Conservation (phyloP, 495 filamentous ascomycete genomes). For the Halenospora varia region DNA sequence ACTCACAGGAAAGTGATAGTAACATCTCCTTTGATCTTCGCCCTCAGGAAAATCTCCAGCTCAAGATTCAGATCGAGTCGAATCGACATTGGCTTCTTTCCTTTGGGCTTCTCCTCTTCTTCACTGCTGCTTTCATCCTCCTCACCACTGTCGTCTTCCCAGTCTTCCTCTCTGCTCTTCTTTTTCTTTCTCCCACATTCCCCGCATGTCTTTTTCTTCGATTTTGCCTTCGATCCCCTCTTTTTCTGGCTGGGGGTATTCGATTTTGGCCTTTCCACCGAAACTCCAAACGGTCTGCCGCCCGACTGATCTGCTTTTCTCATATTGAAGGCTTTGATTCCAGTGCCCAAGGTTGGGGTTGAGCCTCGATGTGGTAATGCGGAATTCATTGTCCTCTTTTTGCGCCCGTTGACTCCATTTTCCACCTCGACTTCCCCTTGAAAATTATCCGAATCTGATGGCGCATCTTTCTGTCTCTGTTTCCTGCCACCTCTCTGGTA, state of each 20-base stretch:
- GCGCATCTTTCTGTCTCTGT: background rate
- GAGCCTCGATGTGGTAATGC: background rate
- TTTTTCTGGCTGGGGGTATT: slow-evolving; percentile 6
- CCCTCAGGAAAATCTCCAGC: slow-evolving; percentile 78
- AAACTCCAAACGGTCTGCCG: slow-evolving; percentile 11
- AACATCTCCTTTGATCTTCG: slow-evolving; percentile 82
- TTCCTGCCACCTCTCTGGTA: background rate
- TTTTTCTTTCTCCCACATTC: slow-evolving; percentile 15
- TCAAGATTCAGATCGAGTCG: slow-evolving; percentile 77
- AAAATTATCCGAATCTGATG: background rate
- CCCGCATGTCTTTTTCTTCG: slow-evolving; percentile 8
- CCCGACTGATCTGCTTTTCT: slow-evolving; percentile 13
- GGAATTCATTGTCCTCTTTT: background rate
- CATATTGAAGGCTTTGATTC: slow-evolving; percentile 20
- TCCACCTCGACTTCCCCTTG: background rate
- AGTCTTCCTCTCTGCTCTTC: slow-evolving; percentile 1
- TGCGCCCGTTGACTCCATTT: background rate
- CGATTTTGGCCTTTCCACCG: background rate
- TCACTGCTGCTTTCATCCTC: slow-evolving; percentile 7
- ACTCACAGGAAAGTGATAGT: slow-evolving; percentile 75
- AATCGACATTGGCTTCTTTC: slow-evolving; percentile 62
- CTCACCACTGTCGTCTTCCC: slow-evolving; percentile 11
- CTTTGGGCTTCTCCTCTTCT: slow-evolving; percentile 27
- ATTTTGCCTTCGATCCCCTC: slow-evolving; percentile 3
- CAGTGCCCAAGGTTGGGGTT: slow-evolving; percentile 10